phyloP scores from a whole-genome alignment of 345 rosid genomes.

The Pelargonium nanum region DNA sequence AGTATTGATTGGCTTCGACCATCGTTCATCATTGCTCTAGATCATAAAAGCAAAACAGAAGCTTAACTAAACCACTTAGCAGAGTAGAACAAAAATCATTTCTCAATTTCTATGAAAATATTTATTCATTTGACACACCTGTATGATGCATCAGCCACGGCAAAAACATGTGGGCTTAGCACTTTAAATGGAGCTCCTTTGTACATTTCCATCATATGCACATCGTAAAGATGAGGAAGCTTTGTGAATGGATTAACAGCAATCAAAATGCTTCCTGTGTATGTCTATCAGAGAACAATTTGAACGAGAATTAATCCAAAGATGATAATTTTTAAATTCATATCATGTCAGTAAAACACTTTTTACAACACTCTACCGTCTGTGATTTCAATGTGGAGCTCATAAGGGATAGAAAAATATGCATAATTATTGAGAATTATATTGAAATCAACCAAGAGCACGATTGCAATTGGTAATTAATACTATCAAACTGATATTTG shows the following conservation, averaged over 20 bases:
- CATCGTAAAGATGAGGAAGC: conserved; percentile 96
- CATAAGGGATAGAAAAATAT: too few species aligned
- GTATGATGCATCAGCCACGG: conserved; percentile 95
- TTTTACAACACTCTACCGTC: too few species aligned
- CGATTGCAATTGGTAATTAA: too few species aligned
- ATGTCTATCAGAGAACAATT: conserved; percentile 38
- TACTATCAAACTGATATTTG: too few species aligned
- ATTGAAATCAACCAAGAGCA: too few species aligned
- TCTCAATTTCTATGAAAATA: conserved; percentile 1
- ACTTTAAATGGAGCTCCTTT: conserved; percentile 94
- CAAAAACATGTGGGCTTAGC: conserved; percentile 98
- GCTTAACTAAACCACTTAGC: conserved; percentile 20
- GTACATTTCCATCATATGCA: conserved; percentile 98
- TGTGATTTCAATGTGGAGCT: too few species aligned
- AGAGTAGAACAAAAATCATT: conserved; percentile 9
- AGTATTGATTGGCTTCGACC: conserved; percentile 87
- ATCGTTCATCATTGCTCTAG: conserved; percentile 87
- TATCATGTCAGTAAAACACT: too few species aligned
- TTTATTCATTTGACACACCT: conserved; percentile 35
- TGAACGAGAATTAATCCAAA: background rate
- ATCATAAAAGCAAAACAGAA: conserved; percentile 20
- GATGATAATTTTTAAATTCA: too few species aligned
- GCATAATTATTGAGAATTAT: too few species aligned
- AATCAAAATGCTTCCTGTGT: conserved; percentile 95
- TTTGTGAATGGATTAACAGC: conserved; percentile 95